These are phyloP conservation scores for Eragrostis nindensis DNA, from an alignment of 176 grass and related monocot species.

Conservation along the genomic window DNA sequence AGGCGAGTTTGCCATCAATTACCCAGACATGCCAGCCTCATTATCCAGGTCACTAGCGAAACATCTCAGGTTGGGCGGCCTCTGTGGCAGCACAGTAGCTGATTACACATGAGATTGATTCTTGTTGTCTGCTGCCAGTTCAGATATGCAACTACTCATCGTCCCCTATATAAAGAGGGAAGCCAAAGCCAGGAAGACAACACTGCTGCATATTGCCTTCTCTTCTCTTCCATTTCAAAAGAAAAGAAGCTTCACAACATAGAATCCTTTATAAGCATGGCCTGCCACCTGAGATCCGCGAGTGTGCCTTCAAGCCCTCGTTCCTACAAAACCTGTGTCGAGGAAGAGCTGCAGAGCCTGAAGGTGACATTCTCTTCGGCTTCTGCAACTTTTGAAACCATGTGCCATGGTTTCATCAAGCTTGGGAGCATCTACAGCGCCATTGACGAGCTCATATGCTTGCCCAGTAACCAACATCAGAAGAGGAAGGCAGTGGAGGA, in stretches of 20 bases:
- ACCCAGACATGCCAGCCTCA: too few relatives aligned
- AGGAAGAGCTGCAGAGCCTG: background rate
- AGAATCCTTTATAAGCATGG: conserved; percentile 1
- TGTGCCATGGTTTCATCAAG: conserved; percentile 11
- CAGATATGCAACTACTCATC: too few relatives aligned
- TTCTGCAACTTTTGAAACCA: conserved; percentile 1
- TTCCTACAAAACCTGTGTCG: conserved; percentile 18
- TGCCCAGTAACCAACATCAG: conserved; percentile 18
- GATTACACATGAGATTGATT: too few relatives aligned
- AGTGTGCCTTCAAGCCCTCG: conserved; percentile 39
- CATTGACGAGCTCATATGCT: conserved; percentile 18
- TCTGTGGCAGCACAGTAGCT: too few relatives aligned
- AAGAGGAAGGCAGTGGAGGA: conserved; percentile 38
- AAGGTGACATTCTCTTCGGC: background rate
- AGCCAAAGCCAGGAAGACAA: background rate
- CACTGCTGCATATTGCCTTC: background rate
- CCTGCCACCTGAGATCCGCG: conserved; percentile 22
- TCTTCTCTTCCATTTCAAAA: conserved; percentile 33
- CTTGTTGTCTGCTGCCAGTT: too few relatives aligned
- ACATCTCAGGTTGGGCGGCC: too few relatives aligned
- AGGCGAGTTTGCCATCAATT: too few relatives aligned
- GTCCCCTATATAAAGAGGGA: background rate
- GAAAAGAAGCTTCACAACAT: conserved; percentile 13
- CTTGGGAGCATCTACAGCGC: conserved; percentile 22
- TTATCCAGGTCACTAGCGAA: too few relatives aligned